Evolutionary conservation across 2,329 filamentous ascomycete genomes (phyloP), one percentile per base, ranked within the genome.

Genomic region (Neofusicoccum sp.): DNA sequence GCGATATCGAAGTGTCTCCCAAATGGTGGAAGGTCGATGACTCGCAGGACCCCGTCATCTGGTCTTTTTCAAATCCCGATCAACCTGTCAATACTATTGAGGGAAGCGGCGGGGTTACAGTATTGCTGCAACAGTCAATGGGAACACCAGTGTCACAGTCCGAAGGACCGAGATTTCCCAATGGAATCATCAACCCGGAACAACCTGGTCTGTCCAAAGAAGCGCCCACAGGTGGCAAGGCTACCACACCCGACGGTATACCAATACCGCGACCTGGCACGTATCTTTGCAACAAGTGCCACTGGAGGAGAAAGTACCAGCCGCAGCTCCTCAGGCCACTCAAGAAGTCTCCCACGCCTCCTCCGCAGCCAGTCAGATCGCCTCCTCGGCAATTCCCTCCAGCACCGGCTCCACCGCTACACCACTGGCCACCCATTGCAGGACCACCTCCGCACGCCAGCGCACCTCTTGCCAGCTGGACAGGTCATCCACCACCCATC

Each of bases 1-100:
- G 79, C 68, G 72, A 76, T 11, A 82, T 89, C 61, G 88, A 92
- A 69, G 83, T 88, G 54, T 91, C 87, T 66, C 89, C 89, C 4
- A 88, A 84, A 68, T 82, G 80, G 80, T 80, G 72, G 74, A 72
- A 71, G 56, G 61, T 67, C 12, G 69, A 75, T 31, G 68, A 67
- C 11, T 57, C 65, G 16, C 61, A 67, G 33, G 69, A 68, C 30
- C 62, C 66, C 38, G 64, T 63, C 4, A 53, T 59, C 6, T 14
- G 54, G 9, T 53, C 67, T 30, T 53, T 57, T 45, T 61, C 63
- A 30, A 45, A 61, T 40, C 63, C 65, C 26, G 48, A 58, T 24
- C 47, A 62, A 11, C 63, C 54, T 16, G n/a, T 44, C 11, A 62
- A 61, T 61, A 47, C 51, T 11, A 36, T 64, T 61, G 24, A 62